Conservation (phyloP, 192 early-diverging fungal genomes). For the Nowakowskiella sp. region DNA sequence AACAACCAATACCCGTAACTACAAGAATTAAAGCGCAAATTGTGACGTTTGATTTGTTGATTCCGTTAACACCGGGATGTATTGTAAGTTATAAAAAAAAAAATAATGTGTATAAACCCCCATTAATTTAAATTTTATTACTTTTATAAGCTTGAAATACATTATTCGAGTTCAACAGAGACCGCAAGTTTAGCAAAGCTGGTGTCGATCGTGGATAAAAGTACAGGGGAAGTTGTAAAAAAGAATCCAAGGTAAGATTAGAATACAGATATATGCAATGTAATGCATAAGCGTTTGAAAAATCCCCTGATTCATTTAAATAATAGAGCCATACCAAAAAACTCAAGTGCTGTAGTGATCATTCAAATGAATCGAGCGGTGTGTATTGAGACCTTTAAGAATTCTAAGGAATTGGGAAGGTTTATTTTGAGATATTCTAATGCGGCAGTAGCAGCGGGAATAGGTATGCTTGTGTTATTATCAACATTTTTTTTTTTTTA, state of each 20-base stretch:
- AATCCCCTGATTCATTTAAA: no score
- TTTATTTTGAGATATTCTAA: conserved; percentile 78
- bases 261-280: not conserved
- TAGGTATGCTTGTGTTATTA: no score
- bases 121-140: not conserved
- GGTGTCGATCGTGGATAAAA: conserved; percentile 67
- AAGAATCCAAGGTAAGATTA: conserved; percentile 67
- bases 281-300: no score
- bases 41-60: conserved; percentile 85
- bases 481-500: no score
- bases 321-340: conserved; percentile 37
- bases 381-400: conserved; percentile 77
- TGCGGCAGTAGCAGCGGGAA: conserved; percentile 84
- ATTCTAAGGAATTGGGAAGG: conserved; percentile 81
- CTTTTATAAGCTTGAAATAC: conserved; percentile 59
- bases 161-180: conserved; percentile 76
- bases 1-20: conserved; percentile 66
- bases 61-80: conserved; percentile 89
- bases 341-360: conserved; percentile 73
- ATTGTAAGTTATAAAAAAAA: conserved; percentile 44
- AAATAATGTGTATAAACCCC: not conserved
- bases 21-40: conserved; percentile 74
- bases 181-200: conserved; percentile 69
- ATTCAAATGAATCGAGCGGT: conserved; percentile 66
- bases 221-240: conserved; percentile 75